Evolutionary conservation across 2,329 filamentous ascomycete species (phyloP).

Genomic region (Davidsoniella virescens): DNA sequence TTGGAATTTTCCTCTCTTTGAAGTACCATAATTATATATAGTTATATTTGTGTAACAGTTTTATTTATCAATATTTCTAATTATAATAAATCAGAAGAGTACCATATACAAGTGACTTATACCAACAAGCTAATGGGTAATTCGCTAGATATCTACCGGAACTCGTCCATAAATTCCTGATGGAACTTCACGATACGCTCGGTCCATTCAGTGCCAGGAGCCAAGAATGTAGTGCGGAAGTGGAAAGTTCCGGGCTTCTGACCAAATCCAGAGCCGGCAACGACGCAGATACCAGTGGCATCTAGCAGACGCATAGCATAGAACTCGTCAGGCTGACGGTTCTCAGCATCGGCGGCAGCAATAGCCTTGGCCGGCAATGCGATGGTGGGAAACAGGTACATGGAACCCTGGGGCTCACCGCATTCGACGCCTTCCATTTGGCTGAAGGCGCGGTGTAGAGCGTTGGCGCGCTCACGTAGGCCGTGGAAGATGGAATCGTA

Average conservation of each 20-base stretch:
- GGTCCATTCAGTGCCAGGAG: constrained; percentile 91
- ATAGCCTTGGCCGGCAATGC: constrained; percentile 58
- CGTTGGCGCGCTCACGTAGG: constrained; percentile 62
- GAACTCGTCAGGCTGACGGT: constrained; percentile 72
- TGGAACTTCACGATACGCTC: constrained; percentile 80
- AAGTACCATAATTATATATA: background rate
- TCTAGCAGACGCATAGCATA: constrained; percentile 86
- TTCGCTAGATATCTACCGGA: constrained; percentile 16
- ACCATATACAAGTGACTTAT: background rate
- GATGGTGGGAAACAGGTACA: constrained; percentile 98
- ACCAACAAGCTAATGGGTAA: background rate
- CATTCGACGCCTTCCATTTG: constrained; percentile 94
- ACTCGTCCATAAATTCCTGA: constrained; percentile 77
- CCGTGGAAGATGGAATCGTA: constrained; percentile 70
- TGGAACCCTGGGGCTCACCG: constrained; percentile 76
- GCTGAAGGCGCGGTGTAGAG: constrained; percentile 78
- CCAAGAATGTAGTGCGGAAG: constrained; percentile 92
- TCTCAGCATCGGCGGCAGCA: constrained; percentile 57
- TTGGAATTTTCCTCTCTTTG: background rate
- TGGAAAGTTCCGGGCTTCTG: constrained; percentile 84
- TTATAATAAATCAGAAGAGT: no score
- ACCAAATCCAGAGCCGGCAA: constrained; percentile 83
- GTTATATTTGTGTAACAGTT: background rate
- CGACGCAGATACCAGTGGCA: constrained; percentile 84
- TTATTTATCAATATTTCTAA: no score